These are phyloP conservation scores for Colletotrichum theobromicola DNA, from an alignment of 2,329 filamentous ascomycete genomes.

Conservation along the genomic window DNA sequence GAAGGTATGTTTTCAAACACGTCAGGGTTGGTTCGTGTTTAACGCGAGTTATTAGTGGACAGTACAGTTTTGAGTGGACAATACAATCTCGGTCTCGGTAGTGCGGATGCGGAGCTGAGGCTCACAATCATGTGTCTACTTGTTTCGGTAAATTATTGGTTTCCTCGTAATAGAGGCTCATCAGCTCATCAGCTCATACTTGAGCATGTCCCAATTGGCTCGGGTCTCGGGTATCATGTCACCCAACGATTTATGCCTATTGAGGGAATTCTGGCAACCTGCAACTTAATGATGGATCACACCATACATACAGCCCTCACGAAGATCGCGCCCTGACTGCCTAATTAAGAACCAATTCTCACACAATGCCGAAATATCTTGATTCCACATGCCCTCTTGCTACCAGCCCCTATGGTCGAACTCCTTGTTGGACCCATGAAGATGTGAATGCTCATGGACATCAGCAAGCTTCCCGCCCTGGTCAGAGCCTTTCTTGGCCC, in stretches of 20 bases:
- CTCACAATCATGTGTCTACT: neutral
- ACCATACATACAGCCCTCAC: neutral
- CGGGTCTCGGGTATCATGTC: neutral
- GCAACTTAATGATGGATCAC: neutral
- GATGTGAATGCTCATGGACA: neutral
- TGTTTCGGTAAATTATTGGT: neutral
- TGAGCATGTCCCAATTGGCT: neutral
- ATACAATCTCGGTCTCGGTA: neutral
- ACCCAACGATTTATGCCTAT: neutral
- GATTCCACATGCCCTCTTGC: neutral
- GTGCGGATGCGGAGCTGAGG: neutral
- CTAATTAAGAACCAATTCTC: neutral
- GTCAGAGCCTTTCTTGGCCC: neutral
- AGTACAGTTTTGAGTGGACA: neutral
- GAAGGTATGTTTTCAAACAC: neutral
- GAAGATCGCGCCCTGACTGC: neutral
- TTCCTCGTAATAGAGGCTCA: neutral
- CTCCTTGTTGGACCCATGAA: neutral
- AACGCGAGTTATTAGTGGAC: neutral
- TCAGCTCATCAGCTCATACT: neutral
- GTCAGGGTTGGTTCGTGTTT: neutral
- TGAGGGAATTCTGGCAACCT: neutral
- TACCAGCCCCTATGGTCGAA: neutral
- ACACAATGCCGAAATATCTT: neutral
- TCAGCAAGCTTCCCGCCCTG: neutral